Conservation (phyloP, 1,284 basidiomycete genomes). For the Baeospora myosura region DNA sequence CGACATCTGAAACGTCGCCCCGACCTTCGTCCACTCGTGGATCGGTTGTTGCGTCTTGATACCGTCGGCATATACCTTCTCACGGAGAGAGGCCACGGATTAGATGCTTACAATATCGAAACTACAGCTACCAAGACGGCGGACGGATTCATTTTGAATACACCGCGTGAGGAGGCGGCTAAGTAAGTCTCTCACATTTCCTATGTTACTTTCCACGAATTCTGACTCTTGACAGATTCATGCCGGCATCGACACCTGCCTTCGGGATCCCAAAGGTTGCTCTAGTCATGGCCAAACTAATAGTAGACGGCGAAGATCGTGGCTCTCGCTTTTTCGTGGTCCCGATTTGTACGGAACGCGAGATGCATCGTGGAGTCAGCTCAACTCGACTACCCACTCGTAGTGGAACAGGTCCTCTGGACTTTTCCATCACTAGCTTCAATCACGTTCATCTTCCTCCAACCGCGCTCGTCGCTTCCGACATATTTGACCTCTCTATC, state of each 20-base stretch:
- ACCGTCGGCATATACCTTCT: conserved; percentile 44
- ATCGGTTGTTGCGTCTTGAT: conserved; percentile 39
- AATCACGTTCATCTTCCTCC: conserved; percentile 37
- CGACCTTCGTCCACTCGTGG: conserved; percentile 37
- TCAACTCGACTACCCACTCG: conserved; percentile 37
- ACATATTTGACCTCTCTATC: conserved; percentile 28
- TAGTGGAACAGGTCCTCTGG: conserved; percentile 38
- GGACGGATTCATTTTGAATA: conserved; percentile 45
- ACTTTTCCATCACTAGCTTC: conserved; percentile 42
- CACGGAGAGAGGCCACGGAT: conserved; percentile 50
- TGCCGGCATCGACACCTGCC: conserved; percentile 51
- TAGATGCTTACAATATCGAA: conserved; percentile 54
- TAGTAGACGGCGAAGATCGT: conserved; percentile 39
- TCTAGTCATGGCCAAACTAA: conserved; percentile 45
- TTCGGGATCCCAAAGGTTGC: conserved; percentile 45
- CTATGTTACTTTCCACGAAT: conserved; percentile 3
- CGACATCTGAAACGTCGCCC: conserved; percentile 39
- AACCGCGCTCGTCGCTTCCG: conserved; percentile 37
- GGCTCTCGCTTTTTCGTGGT: conserved; percentile 49
- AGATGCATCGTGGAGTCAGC: conserved; percentile 41
- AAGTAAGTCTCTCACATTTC: conserved; percentile 32
- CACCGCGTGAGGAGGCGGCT: conserved; percentile 45
- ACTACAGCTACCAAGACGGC: conserved; percentile 47
- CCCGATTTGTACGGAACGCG: conserved; percentile 37
- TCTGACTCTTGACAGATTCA: conserved; percentile 33